These are phyloP conservation scores for Fibroporia radiculosa DNA, from an alignment of 768 basidiomycete genomes.

Conservation along the genomic window DNA sequence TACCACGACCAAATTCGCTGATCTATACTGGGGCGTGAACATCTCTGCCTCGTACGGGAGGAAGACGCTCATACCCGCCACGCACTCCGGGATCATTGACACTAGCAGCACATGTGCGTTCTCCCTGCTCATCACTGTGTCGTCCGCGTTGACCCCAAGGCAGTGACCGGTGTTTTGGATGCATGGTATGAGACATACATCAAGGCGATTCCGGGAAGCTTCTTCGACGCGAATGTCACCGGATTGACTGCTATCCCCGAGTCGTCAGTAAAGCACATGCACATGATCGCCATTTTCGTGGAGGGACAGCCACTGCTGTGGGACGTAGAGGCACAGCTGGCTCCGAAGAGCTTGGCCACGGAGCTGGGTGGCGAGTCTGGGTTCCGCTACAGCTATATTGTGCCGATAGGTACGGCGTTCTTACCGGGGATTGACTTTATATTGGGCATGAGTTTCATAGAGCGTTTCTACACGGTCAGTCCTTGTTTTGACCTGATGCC, in stretches of 20 bases:
- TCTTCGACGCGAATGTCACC: background rate
- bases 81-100: slow-evolving; percentile 41
- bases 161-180: background rate
- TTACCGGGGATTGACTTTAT: slow-evolving; percentile 45
- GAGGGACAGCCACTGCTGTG: slow-evolving; percentile 11
- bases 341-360: background rate
- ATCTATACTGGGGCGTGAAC: slow-evolving; percentile 43
- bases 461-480: slow-evolving; percentile 26
- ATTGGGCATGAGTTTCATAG: slow-evolving; percentile 21
- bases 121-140: slow-evolving; percentile 1
- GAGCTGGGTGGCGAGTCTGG: background rate
- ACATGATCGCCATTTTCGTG: slow-evolving; percentile 32
- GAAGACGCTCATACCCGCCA: slow-evolving; percentile 21
- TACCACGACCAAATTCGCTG: slow-evolving; percentile 38
- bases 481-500: too few species aligned
- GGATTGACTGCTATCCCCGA: background rate
- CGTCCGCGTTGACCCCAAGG: background rate
- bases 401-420: background rate
- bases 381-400: background rate
- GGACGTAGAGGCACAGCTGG: background rate
- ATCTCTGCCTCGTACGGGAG: slow-evolving; percentile 13
- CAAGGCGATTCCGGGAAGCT: background rate
- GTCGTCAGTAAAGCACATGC: background rate
- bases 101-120: slow-evolving; percentile 36
- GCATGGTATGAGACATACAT: background rate